Conservation (phyloP, 1,139 yeast genomes). For the Pichia inconspicua region DNA sequence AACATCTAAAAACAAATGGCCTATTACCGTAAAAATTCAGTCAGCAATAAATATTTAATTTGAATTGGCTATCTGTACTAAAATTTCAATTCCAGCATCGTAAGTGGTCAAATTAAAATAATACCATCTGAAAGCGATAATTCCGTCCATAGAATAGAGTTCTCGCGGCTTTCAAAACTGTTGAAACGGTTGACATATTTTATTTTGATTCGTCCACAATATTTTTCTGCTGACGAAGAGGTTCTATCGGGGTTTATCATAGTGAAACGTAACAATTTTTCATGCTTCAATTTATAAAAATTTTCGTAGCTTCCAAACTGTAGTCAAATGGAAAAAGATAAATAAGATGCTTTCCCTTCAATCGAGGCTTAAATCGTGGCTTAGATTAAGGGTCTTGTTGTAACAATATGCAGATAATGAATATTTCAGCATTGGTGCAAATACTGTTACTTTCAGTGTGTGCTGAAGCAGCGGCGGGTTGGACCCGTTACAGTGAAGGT, state of each 20-base stretch:
- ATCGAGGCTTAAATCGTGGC: no score
- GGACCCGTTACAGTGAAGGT: constrained; percentile 13
- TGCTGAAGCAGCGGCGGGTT: constrained; percentile 2
- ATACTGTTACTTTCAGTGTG: background rate
- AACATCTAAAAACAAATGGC: no score
- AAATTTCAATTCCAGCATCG: no score
- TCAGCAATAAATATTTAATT: no score
- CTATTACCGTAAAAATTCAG: no score
- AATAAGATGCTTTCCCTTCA: no score
- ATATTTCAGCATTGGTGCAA: background rate
- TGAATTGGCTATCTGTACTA: no score
- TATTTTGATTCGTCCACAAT: background rate
- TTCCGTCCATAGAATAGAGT: background rate
- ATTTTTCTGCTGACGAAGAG: background rate
- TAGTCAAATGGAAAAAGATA: no score
- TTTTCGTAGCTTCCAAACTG: no score
- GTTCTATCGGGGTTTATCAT: background rate
- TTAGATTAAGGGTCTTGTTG: no score
- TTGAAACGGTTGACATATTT: background rate
- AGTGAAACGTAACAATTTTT: background rate
- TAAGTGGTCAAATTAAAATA: no score
- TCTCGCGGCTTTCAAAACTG: background rate
- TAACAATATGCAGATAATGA: background rate
- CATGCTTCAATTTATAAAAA: no score
- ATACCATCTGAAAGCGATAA: background rate